These are phyloP conservation scores for Mycena olivaceomarginata DNA, from an alignment of 768 basidiomycete species.

Conservation along the genomic window DNA sequence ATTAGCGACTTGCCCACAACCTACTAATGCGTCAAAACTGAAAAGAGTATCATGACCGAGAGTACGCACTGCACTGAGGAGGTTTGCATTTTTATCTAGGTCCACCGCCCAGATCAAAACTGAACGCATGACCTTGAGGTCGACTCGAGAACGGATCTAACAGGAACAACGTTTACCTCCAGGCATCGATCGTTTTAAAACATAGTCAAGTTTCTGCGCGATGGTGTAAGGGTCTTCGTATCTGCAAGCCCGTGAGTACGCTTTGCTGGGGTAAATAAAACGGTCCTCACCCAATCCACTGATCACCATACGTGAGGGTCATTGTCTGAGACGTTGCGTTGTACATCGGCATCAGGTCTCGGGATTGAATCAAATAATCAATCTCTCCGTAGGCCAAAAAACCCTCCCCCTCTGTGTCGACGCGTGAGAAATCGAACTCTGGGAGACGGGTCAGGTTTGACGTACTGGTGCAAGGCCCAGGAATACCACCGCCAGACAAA, in stretches of 20 bases:
- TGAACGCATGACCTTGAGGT: not conserved
- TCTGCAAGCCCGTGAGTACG: not conserved
- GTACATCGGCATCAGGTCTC: constrained; percentile 23
- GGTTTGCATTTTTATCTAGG: constrained; percentile 26
- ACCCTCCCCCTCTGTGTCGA: constrained; percentile 22
- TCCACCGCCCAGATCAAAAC: constrained; percentile 34
- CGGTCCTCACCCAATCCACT: constrained; percentile 26
- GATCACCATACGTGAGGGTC: constrained; percentile 20
- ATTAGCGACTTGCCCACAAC: constrained; percentile 28
- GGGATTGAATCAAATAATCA: constrained; percentile 29
- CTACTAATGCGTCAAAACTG: not conserved
- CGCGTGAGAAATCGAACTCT: not conserved
- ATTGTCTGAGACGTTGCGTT: constrained; percentile 24
- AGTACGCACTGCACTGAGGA: constrained; percentile 29
- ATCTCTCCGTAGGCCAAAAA: constrained; percentile 31
- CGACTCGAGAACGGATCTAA: not conserved
- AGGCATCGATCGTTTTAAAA: constrained; percentile 28
- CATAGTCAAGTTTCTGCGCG: constrained; percentile 28
- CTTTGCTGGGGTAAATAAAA: not conserved
- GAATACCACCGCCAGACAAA: constrained; percentile 12
- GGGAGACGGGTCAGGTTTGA: not conserved
- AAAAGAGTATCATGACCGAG: not conserved
- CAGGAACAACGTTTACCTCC: not conserved
- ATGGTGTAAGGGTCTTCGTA: constrained; percentile 32
- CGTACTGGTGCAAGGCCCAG: constrained; percentile 18